A percentile compares a stretch with the other conserved stretches of the same genome.
Evolutionary conservation across 148 eudicot genomes (phyloP).

Genomic region (Amaranthus palmeri): DNA sequence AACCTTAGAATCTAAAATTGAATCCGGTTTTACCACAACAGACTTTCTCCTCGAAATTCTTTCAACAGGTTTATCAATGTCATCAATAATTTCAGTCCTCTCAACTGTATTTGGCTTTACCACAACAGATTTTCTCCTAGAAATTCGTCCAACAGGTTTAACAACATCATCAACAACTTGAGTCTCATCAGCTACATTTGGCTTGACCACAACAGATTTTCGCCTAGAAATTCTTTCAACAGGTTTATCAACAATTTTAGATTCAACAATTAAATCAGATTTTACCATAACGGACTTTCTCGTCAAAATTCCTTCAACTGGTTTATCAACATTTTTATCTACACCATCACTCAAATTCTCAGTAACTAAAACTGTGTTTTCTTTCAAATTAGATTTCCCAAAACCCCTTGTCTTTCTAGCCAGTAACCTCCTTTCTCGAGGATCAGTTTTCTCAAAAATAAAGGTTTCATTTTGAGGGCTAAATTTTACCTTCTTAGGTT

Average conservation of each 20-base stretch:
- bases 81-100: not conserved
- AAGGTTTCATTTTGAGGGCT: slow-evolving; percentile 56
- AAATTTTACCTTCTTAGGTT: slow-evolving; percentile 61
- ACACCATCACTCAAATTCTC: not conserved
- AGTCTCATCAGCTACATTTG: not conserved
- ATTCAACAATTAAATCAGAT: not conserved
- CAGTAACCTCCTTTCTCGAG: slow-evolving; percentile 28
- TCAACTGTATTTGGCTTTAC: not conserved
- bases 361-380: slow-evolving; percentile 6
- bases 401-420: slow-evolving; percentile 36
- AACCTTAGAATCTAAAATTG: not conserved
- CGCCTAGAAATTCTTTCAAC: not conserved
- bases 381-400: not conserved
- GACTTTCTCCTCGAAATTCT: not conserved
- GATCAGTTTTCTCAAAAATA: slow-evolving; percentile 39
- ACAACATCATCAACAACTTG: slow-evolving; percentile 3
- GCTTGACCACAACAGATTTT: slow-evolving; percentile 11
- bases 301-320: slow-evolving; percentile 1
- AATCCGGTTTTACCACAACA: slow-evolving; percentile 6
- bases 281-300: slow-evolving; percentile 11
- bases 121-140: slow-evolving; percentile 14
- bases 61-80: not conserved
- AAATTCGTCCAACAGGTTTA: not conserved
- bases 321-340: not conserved
- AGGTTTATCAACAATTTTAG: slow-evolving; percentile 6